Conservation (phyloP, 83 land plant species). For the Isoetes engelmannii region DNA sequence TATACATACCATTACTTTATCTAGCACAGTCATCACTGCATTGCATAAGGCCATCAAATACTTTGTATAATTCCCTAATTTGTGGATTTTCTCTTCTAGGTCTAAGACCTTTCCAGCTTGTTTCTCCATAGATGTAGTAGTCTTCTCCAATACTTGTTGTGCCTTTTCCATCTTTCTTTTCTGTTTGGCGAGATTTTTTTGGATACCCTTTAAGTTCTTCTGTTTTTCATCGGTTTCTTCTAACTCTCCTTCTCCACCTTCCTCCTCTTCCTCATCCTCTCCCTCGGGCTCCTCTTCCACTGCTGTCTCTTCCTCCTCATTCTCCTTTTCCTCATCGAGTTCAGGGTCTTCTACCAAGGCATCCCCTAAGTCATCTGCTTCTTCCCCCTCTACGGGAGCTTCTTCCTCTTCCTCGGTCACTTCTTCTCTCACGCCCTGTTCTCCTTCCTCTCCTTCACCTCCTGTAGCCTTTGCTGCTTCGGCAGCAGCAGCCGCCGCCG, state of each 20-base stretch:
- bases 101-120: too few species aligned
- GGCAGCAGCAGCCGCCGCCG: not conserved
- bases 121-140: too few species aligned
- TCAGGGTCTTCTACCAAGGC: too few species aligned
- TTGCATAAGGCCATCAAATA: too few species aligned
- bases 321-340: not conserved
- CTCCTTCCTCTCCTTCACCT: constrained; percentile 8
- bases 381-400: constrained; percentile 3
- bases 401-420: constrained; percentile 9
- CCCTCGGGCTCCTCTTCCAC: not conserved
- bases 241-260: too few species aligned
- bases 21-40: too few species aligned
- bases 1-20: too few species aligned
- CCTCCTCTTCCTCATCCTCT: constrained; percentile 6
- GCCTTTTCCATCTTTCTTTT: constrained; percentile 9
- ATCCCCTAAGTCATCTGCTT: too few species aligned
- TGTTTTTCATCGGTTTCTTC: constrained; percentile 1
- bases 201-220: not conserved
- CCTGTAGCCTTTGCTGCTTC: constrained; percentile 11
- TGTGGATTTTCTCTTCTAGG: too few species aligned
- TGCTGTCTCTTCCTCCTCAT: not conserved
- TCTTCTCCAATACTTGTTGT: too few species aligned
- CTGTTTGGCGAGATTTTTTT: not conserved
- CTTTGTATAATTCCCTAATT: too few species aligned
- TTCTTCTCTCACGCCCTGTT: constrained; percentile 5